Base-by-base conservation (phyloP, 2,329 filamentous ascomycete species). In the Didymella pinodella region DNA sequence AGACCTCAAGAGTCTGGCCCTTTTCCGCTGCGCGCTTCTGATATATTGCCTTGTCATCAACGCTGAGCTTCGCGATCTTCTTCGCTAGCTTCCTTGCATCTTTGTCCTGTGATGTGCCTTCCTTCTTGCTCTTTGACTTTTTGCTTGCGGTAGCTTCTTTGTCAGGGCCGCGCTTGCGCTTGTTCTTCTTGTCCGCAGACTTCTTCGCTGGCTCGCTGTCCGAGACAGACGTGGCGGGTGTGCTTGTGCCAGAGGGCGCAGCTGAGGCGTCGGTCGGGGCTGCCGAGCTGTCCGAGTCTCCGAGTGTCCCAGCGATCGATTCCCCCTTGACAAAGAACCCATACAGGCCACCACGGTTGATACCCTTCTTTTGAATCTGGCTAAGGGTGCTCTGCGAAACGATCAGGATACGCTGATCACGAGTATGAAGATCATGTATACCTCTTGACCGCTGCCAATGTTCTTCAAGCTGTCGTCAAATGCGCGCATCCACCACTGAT, bases 401-500 rank as follows among this genome's bases (percentile, higher is more conserved):
- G 11, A 7, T 41, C 4, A 41, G 38, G 20, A 14, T 10, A 7
- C 38, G 49, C 7, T 10, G 4, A 18, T 86, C 1, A 28, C 65
- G 47, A 62, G 54, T 22, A 0, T 11, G 7, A 14, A 6, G 3
- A 3, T 2, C 7, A 10, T 22, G 1, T 51, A 29, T 65, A 74
- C 71, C 45, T 72, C 69, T 51, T 73, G 59, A 0, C 73, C 73
- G 7, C 67, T 72, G 1, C 73, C 74, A 52, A 75, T 84, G 4
- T 89, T 90, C 77, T 95, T 90, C 65, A 97, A 81, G 55, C 93
- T 93, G 75, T 93, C 89, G 78, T 98, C 94, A 67, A 97, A 97
- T 11, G 95, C 95, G 58, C 92, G 90, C 78, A 97, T 84, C 95
- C 95, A 99, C 95, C 95, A 99, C 76, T 97, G 93, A 74, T 97